A percentile compares a stretch with the other conserved stretches of the same genome.
Conservation (phyloP, 2,329 filamentous ascomycete genomes). For the Sporothrix dimorphospora region DNA sequence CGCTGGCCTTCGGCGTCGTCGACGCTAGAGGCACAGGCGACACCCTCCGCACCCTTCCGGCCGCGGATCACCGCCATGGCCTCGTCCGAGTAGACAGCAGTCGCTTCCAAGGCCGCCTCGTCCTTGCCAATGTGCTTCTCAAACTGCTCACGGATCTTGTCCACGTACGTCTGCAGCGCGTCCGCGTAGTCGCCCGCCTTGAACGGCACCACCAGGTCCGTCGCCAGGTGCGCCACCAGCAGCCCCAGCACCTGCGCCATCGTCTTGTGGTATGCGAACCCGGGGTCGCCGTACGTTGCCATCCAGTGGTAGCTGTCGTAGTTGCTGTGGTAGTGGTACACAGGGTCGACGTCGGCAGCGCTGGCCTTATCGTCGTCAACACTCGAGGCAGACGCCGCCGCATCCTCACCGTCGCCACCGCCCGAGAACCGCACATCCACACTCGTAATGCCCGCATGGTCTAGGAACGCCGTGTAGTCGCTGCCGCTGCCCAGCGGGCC, state of each 20-base stretch:
- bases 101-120: neutral
- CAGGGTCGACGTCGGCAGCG: conserved; percentile 46
- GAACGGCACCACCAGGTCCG: conserved; percentile 65
- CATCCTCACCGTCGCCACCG: conserved; percentile 30
- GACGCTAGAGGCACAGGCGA: neutral
- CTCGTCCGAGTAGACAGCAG: neutral
- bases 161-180: conserved; percentile 57
- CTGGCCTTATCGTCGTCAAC: neutral
- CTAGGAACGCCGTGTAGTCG: conserved; percentile 76
- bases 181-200: conserved; percentile 66
- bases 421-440: conserved; percentile 64
- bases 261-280: conserved; percentile 66
- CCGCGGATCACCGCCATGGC: conserved; percentile 37
- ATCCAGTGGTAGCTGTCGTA: conserved; percentile 92
- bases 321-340: conserved; percentile 85
- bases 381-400: neutral
- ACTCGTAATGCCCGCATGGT: conserved; percentile 68
- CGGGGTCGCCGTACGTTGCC: conserved; percentile 74
- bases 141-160: conserved; percentile 55
- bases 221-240: conserved; percentile 62
- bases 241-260: conserved; percentile 68
- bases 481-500: conserved; percentile 71
- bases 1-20: conserved; percentile 20
- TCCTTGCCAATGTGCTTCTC: conserved; percentile 32
- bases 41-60: neutral